Evolutionary conservation across 2,329 filamentous ascomycete genomes (phyloP), one percentile per base, ranked within the genome.

Genomic region (Aspergillus quadrilineatus): DNA sequence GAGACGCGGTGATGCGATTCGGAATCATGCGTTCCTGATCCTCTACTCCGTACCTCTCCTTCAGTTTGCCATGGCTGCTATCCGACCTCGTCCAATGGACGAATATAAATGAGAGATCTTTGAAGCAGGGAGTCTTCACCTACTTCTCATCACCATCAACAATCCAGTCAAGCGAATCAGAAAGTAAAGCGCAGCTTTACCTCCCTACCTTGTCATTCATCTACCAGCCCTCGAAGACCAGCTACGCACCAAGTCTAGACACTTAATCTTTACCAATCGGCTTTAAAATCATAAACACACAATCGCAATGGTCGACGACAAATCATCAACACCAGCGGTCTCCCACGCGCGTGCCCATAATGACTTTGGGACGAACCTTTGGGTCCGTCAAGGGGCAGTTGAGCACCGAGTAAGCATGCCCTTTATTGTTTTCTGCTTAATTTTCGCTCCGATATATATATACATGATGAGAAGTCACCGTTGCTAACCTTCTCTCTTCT

Each of bases 281-380:
- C 22, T 22, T 22, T 22, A 22, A 22, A 22, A 22, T 22, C 3
- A 22, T 4, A 22, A 22, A 15, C 15, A 47, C 29, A 44, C 22
- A 28, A 28, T 28, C 28, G 14, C 50, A 53, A 53, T 36, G 39
- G 4, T 43, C 29, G 10, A 30, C 10, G 12, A 37, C 4, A 53
- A 53, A 8, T n/a, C 42, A 47, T 9, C 22, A 42, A 12, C 47
- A 9, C 29, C 58, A 7, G 45, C 49, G 12, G 17, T 41, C 14
- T 22, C 60, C 50, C 68, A 66, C 50, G 34, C 34, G 8, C 63
- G 22, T 3, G 22, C 66, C 1, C 67, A 71, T 49, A 72, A 73
- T 30, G 69, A 74, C 54, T 72, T 63, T 39, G 72, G 72, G 37
- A 65, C 70, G 8, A 72, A 75, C 34, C 67, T 71, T 57, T 75